These are phyloP conservation scores for Allantophomopsis lycopodina DNA, from an alignment of 2,329 filamentous ascomycete genomes.

Conservation along the genomic window DNA sequence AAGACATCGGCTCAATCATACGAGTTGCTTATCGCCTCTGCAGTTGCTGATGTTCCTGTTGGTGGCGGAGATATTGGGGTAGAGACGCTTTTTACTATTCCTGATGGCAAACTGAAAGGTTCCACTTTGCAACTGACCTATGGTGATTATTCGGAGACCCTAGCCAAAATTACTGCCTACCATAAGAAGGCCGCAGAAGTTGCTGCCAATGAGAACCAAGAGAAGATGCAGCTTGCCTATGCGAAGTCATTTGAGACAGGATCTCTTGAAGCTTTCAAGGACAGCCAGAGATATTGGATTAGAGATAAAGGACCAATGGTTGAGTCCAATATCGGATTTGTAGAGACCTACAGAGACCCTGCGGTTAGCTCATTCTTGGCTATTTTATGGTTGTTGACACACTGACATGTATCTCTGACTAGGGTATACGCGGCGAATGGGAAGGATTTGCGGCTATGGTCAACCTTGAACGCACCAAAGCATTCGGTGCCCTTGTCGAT, in stretches of 20 bases:
- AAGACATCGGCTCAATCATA: constrained; percentile 53
- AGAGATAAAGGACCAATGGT: constrained; percentile 70
- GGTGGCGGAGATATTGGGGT: constrained; percentile 57
- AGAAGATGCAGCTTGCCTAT: constrained; percentile 61
- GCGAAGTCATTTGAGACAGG: constrained; percentile 62
- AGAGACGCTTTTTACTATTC: constrained; percentile 31
- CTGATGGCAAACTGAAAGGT: constrained; percentile 39
- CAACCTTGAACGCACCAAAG: constrained; percentile 79
- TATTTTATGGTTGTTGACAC: too few relatives aligned
- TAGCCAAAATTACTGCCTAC: constrained; percentile 53
- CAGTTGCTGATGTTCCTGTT: constrained; percentile 39
- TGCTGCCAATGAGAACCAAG: constrained; percentile 60
- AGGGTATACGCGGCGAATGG: constrained; percentile 71
- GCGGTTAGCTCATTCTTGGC: constrained; percentile 2
- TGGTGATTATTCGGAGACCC: constrained; percentile 60
- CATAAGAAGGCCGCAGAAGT: constrained; percentile 55
- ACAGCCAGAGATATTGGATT: constrained; percentile 72
- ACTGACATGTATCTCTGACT: constrained; percentile 12
- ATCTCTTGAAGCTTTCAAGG: constrained; percentile 65
- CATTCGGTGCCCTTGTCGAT: constrained; percentile 75
- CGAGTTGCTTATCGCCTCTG: constrained; percentile 64
- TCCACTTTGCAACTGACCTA: constrained; percentile 60
- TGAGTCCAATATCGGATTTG: constrained; percentile 72
- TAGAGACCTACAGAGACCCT: constrained; percentile 77
- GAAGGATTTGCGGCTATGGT: constrained; percentile 76